Conservation (phyloP, 306 rosid genomes). For the Begonia peltatifolia region DNA sequence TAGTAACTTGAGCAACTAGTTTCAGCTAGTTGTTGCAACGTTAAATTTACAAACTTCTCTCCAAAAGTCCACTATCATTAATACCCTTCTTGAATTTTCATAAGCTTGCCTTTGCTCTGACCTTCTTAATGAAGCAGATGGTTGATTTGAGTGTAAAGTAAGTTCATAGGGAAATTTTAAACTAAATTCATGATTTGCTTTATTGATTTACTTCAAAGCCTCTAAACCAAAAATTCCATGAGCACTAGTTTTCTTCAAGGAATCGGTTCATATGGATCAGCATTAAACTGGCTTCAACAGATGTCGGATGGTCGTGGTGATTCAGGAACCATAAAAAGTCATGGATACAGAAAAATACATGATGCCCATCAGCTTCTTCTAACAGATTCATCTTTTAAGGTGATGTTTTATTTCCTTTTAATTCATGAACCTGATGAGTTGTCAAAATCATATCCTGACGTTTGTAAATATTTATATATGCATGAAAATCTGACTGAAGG, state of each 20-base stretch:
- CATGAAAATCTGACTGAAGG: not conserved
- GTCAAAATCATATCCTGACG: not conserved
- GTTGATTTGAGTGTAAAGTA: not conserved
- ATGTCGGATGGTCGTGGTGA: constrained; percentile 15
- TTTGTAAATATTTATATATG: not conserved
- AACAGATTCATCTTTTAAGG: constrained; percentile 46
- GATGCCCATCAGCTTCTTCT: constrained; percentile 39
- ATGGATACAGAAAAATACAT: constrained; percentile 25
- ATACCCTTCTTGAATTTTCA: not conserved
- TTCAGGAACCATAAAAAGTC: constrained; percentile 22
- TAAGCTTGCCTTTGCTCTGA: not conserved
- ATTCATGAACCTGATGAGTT: not conserved
- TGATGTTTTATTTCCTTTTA: constrained; percentile 1
- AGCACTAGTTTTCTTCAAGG: constrained; percentile 32
- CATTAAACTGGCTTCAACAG: constrained; percentile 19
- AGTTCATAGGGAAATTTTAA: not conserved
- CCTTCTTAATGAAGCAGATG: not conserved
- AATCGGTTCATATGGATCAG: constrained; percentile 16
- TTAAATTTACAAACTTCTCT: not conserved
- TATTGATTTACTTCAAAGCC: constrained; percentile 1
- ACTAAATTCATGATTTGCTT: not conserved
- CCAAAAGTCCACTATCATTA: not conserved
- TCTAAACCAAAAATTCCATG: constrained; percentile 13
- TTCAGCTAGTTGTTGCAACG: not conserved
- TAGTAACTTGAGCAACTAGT: not conserved